Evolutionary conservation across 1,284 basidiomycete genomes (phyloP), one percentile per base, ranked within the genome.

Genomic region (Heterobasidion occidentale): DNA sequence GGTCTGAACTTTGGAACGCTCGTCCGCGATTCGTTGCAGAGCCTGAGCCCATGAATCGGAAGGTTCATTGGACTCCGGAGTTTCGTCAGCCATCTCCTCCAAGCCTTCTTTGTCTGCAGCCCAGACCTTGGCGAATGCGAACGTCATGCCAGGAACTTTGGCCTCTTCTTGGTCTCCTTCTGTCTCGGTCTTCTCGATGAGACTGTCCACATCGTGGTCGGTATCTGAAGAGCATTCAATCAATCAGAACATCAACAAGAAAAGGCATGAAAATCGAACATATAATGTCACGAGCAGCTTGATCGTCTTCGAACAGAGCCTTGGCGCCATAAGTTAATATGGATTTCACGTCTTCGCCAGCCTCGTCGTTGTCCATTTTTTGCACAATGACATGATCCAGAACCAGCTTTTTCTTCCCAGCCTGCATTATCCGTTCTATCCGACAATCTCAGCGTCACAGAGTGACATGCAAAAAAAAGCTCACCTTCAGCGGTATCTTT

Each of bases 361-460:
- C 83, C 50, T 88, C 88, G 53, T 88, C 84, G 58, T 86, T 82
- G 62, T 92, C 89, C 84, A 95, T 92, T 68, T 92, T 92, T 71
- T 95, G 93, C 6, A 93, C 93, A 58, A 96, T 94, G 14, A 96
- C 75, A 71, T 96, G 93, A 65, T 95, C 93, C 4, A 96, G 76
- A 7, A 92, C 87, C 46, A 95, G 79, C 69, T 95, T 96, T 74
- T 90, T 91, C 75, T 94, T 94, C 35, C 90, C 91, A 17, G 84
- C 83, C 70, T 91, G 86, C 71, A 94, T 81, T 63, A 94, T 96
- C 50, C 86, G 85, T 65, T 93, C 93, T 94, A 63, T 17, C 36
- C 51, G 38, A 58, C 27, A 15, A 44, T 27, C 61, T 58, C 45
- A 60, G 45, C 17, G 48, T 6, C 7, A 44, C 17, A n/a, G 1